Base-by-base conservation (phyloP, 2,329 filamentous ascomycete species). In the Leptographium lundbergii region DNA sequence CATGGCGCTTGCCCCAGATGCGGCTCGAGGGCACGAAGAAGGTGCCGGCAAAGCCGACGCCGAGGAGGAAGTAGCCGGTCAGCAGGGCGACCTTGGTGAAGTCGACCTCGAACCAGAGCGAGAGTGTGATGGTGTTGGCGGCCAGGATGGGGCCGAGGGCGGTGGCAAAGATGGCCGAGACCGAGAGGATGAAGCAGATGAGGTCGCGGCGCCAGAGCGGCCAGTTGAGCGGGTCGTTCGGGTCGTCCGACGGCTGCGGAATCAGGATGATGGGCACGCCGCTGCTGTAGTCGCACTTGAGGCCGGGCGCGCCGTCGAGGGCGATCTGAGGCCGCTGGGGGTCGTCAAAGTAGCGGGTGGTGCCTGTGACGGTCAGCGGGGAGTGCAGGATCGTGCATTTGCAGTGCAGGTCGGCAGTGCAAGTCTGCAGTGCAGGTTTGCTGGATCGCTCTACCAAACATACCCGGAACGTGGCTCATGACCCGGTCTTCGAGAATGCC, bases 1-100 rank as follows among this genome's bases (percentile, higher is more conserved):
- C 74, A 74, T 96, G 92, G 48, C 91, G 81, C 72, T 96, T 96
- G 47, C 92, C 92, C 88, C 89, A 96, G 63, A 96, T 86, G 60
- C 91, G 83, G 24, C 89, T 90, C 0, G 87, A 89, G 0, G 92
- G 89, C 3, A 96, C 91, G 71, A 91, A 91, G 63, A 96, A 78
- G 70, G 94, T 83, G 56, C 89, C 91, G 1, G 87, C 87, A 17
- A 90, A 75, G 13, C 89, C 91, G 3, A 90, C 88, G 24, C 90
- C 92, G 32, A 91, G 81, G 24, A 96, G 79, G 70, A 90, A 91
- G 71, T 91, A 95, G 57, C 91, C 91, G 0, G 91, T 96, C 48
- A 96, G 74, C 14, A 94, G 76, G 3, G 91, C 91, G 60, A 91
- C 83, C 51, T 85, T 76, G n/a, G 86, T 88, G 67, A 96, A 89